A percentile compares a stretch with the other conserved stretches of the same genome.
These are phyloP conservation scores for Oxyria digyna DNA, from an alignment of 148 eudicot species.

Conservation along the genomic window DNA sequence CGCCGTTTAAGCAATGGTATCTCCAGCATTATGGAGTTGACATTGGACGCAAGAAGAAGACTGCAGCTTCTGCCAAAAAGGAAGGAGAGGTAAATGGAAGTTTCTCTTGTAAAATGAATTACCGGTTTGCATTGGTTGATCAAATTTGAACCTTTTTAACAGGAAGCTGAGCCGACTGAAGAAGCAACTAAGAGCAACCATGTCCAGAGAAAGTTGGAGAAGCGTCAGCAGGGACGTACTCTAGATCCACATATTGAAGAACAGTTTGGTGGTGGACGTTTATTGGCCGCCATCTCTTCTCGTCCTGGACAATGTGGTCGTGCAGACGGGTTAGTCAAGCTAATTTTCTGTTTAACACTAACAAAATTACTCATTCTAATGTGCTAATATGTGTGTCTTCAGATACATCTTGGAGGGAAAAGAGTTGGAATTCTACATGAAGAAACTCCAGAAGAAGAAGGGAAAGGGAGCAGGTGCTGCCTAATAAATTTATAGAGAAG, in stretches of 20 bases:
- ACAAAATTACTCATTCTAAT: background rate
- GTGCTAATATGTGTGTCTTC: background rate
- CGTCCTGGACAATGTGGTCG: constrained; percentile 52
- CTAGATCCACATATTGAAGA: constrained; percentile 40
- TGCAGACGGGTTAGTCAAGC: constrained; percentile 26
- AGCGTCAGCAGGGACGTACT: constrained; percentile 30
- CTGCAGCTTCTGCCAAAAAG: constrained; percentile 14
- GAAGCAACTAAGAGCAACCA: constrained; percentile 36
- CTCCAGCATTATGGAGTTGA: constrained; percentile 23
- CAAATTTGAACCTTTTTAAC: background rate
- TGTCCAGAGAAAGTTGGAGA: constrained; percentile 27
- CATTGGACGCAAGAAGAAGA: constrained; percentile 23
- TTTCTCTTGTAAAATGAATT: background rate
- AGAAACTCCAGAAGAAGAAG: constrained; percentile 19
- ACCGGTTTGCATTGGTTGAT: background rate
- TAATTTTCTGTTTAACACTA: too few species aligned
- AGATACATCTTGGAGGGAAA: constrained; percentile 17
- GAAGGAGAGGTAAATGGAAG: constrained; percentile 8
- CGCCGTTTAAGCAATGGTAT: constrained; percentile 24
- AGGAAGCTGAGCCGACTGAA: constrained; percentile 25
- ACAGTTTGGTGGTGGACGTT: constrained; percentile 36
- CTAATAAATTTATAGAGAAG: background rate
- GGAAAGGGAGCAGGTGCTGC: constrained; percentile 11
- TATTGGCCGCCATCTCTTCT: constrained; percentile 35
- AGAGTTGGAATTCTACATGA: constrained; percentile 19